Evolutionary conservation across 2,329 filamentous ascomycete genomes (phyloP), one percentile per base, ranked within the genome.

Genomic region (Blumeriella jaapii): DNA sequence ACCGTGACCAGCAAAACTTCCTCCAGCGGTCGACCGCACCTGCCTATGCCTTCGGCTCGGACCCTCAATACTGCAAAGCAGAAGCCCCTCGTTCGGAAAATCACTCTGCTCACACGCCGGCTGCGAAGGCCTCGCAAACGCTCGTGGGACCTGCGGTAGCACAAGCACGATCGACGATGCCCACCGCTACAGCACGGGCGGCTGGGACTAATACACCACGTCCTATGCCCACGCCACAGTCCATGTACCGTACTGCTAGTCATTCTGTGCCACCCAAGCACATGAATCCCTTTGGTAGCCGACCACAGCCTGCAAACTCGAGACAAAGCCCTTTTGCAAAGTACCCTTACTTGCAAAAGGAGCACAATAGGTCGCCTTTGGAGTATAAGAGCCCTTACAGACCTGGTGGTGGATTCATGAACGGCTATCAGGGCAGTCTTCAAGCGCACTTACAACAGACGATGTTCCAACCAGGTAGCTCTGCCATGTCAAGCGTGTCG

Each of bases 381-480:
- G 67, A 67, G 35, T 77, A 78, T 40, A 64, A 69, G 31, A 74
- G 70, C 4, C 74, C 74, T 1, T 78, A 78, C 49, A 63, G 67
- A 11, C 59, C 62, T 34, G 53, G 51, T 57, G 67, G 68, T 15
- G 73, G 71, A 0, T 76, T 76, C 46, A 72, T 67, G 20, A 77
- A 77, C 41, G 71, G 70, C 4, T 74, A 75, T 38, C 69, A 74
- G 52, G 69, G 67, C 2, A 50, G 42, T 27, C 38, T 52, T 3
- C 35, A 50, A 29, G 47, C 45, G n/a, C 48, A 55, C 33, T 31
- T 54, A 16, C 43, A 51, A 20, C 40, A 48, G 29, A 54, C 44
- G 2, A n/a, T 54, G 28, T 54, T 54, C 38, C 32, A 39, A 13
- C 25, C 13, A 19, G 15, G 19, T 13, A 33, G 28, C 20, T 32